Evolutionary conservation across 23 red algal genomes (phyloP).

Genomic region (Gracilaria vermiculophylla): DNA sequence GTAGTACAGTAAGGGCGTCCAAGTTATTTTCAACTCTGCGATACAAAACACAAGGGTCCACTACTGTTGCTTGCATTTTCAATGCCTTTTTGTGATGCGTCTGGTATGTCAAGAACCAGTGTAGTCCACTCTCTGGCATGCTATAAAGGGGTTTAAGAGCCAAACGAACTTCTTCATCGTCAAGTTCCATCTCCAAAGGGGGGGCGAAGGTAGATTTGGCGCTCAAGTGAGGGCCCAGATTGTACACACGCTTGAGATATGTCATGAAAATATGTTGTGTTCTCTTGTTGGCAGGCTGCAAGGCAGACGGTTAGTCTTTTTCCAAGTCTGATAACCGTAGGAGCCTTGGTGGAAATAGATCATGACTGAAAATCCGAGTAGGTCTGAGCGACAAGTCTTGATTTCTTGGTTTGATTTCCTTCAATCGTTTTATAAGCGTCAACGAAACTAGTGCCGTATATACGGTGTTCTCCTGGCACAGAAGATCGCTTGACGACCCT

Average conservation of each 20-base stretch:
- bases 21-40: neutral
- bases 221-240: conserved; percentile 16
- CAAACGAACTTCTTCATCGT: neutral
- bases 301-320: neutral
- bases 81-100: conserved; percentile 37
- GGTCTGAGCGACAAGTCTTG: conserved; percentile 40
- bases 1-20: neutral
- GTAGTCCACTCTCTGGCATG: conserved; percentile 31
- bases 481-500: neutral
- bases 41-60: conserved; percentile 36
- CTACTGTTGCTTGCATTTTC: conserved; percentile 3
- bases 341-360: conserved; percentile 14
- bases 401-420: neutral
- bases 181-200: conserved; percentile 14
- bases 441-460: conserved; percentile 10
- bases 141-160: conserved; percentile 49
- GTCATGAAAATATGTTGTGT: neutral
- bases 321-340: neutral
- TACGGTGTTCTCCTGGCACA: conserved; percentile 1
- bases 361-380: neutral
- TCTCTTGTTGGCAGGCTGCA: neutral
- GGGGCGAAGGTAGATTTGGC: conserved; percentile 3
- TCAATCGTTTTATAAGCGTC: neutral
- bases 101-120: conserved; percentile 43
- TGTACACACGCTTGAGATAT: conserved; percentile 53